These are phyloP conservation scores for Plenodomus lindquistii DNA, from an alignment of 2,329 filamentous ascomycete species.

Conservation along the genomic window DNA sequence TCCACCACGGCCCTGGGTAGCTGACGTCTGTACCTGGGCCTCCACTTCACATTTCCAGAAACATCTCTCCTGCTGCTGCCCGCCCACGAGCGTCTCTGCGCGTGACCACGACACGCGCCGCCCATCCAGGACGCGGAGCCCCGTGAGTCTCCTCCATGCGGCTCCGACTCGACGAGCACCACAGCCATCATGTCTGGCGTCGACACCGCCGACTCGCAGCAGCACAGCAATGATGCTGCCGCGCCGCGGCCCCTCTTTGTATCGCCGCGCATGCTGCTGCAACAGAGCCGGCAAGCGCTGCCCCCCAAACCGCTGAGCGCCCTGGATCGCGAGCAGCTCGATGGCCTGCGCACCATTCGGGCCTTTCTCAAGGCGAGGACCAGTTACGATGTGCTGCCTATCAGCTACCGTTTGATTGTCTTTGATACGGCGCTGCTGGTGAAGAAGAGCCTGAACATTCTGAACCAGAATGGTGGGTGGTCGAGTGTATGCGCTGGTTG, in stretches of 20 bases:
- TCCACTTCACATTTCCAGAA: background rate
- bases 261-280: conserved; percentile 23
- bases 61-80: background rate
- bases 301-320: conserved; percentile 55
- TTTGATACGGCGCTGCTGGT: conserved; percentile 94
- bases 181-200: conserved; percentile 45
- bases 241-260: conserved; percentile 28
- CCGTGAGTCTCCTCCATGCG: conserved; percentile 38
- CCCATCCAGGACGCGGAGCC: conserved; percentile 1
- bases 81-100: background rate
- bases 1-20: background rate
- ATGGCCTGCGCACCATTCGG: conserved; percentile 82
- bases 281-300: conserved; percentile 16
- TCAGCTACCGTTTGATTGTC: conserved; percentile 93
- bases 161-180: conserved; percentile 38
- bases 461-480: conserved; percentile 83
- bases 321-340: conserved; percentile 75
- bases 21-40: background rate
- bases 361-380: conserved; percentile 95
- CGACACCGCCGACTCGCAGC: conserved; percentile 37
- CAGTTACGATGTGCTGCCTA: conserved; percentile 94
- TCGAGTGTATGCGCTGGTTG: background rate
- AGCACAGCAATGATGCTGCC: conserved; percentile 13
- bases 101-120: background rate
- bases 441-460: conserved; percentile 93